Evolutionary conservation across 768 basidiomycete species (phyloP).

Genomic region (Pleurotus tuber-regium): DNA sequence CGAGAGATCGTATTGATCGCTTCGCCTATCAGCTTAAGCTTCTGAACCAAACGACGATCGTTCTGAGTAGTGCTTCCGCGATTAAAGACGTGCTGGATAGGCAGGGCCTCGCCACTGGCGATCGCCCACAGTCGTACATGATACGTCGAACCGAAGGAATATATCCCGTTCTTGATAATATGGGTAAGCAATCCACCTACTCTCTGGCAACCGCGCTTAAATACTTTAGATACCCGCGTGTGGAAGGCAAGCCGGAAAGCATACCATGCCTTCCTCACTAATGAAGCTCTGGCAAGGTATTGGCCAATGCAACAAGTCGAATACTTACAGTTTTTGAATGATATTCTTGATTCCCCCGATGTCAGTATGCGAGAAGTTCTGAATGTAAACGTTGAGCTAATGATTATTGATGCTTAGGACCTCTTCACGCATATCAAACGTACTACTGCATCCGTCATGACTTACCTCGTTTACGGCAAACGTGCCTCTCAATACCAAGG

Average conservation of each 20-base stretch:
- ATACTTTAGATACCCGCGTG: no score
- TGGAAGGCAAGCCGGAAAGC: conserved; percentile 16
- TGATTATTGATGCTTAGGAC: conserved; percentile 1
- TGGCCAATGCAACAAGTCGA: conserved; percentile 25
- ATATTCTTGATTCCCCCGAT: conserved; percentile 24
- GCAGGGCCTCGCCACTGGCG: conserved; percentile 18
- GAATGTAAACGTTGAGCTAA: no score
- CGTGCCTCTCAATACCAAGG: conserved; percentile 10
- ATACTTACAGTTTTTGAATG: conserved; percentile 25
- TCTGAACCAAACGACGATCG: conserved; percentile 20
- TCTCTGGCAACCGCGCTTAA: no score
- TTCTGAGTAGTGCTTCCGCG: conserved; percentile 18
- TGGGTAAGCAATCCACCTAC: no score
- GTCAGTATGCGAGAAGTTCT: no score
- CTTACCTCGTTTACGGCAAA: conserved; percentile 13
- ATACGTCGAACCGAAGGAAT: neutral
- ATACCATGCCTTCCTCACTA: conserved; percentile 16
- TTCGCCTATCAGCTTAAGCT: conserved; percentile 19
- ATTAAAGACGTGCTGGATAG: conserved; percentile 28
- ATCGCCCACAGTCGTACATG: conserved; percentile 22
- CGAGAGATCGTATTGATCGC: neutral
- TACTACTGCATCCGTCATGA: conserved; percentile 11
- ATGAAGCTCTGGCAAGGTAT: conserved; percentile 15
- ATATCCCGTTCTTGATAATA: neutral
- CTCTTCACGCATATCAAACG: conserved; percentile 9